Evolutionary conservation across 139 green algal genomes (phyloP).

Genomic region (Marvania coccoides): DNA sequence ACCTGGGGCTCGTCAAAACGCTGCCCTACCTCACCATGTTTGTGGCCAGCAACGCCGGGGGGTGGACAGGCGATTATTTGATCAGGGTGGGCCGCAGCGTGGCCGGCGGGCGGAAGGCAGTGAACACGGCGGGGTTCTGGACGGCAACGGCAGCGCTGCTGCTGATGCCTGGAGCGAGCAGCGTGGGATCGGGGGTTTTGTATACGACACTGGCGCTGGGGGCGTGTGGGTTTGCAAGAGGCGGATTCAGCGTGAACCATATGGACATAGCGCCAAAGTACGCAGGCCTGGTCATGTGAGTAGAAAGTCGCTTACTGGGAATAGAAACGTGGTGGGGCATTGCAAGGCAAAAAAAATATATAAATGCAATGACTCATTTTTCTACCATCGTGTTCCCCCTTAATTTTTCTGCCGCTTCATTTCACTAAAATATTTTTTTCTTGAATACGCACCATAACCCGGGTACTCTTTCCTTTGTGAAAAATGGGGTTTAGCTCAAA

Average conservation of each 20-base stretch:
- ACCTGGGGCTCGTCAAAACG: conserved; percentile 68
- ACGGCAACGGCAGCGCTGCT: conserved; percentile 46
- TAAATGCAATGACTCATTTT: too few species aligned
- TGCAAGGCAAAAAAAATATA: too few species aligned
- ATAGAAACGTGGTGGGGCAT: too few species aligned
- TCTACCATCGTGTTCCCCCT: neutral
- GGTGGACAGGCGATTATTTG: conserved; percentile 76
- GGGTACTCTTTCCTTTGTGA: neutral
- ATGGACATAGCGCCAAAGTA: conserved; percentile 96
- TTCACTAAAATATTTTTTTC: too few species aligned
- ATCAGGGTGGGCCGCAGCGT: conserved; percentile 54
- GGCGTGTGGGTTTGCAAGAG: conserved; percentile 60
- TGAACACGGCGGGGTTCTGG: conserved; percentile 80
- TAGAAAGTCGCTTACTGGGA: too few species aligned
- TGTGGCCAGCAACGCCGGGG: conserved; percentile 65
- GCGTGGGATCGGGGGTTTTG: conserved; percentile 20
- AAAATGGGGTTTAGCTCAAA: neutral
- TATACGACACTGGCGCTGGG: conserved; percentile 41
- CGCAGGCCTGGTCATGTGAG: conserved; percentile 89
- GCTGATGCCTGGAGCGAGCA: conserved; percentile 56
- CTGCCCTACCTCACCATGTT: conserved; percentile 97
- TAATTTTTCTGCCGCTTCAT: neutral
- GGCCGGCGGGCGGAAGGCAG: conserved; percentile 64
- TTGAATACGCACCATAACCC: too few species aligned
- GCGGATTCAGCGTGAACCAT: conserved; percentile 94